Conservation (phyloP, 139 green algal species). For the Penium margaritaceum region DNA sequence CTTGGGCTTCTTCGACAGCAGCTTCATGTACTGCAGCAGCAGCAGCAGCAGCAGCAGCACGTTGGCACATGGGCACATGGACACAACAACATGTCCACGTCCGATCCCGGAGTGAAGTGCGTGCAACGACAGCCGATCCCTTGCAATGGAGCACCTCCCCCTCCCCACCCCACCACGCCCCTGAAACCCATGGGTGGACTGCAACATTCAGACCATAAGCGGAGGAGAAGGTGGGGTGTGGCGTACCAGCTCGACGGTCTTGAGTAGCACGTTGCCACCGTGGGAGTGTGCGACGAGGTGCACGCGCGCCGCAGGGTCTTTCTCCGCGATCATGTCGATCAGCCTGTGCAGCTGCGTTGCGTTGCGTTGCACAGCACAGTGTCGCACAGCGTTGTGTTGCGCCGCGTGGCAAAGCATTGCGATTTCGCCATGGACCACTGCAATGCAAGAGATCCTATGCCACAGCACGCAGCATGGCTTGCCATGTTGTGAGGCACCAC, state of each 20-base stretch:
- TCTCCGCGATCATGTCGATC: slow-evolving; percentile 14
- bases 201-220: no score
- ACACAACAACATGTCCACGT: not conserved
- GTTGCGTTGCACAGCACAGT: no score
- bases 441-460: no score
- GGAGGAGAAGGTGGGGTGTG: not conserved
- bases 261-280: slow-evolving; percentile 31
- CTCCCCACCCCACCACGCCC: no score
- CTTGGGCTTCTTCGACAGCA: not conserved
- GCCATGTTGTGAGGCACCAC: no score
- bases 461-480: no score
- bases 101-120: not conserved
- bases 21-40: not conserved
- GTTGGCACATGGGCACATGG: not conserved
- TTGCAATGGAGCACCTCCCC: no score
- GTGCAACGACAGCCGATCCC: no score
- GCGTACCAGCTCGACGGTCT: not conserved
- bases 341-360: slow-evolving; percentile 9
- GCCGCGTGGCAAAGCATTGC: no score
- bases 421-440: no score
- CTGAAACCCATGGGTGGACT: no score
- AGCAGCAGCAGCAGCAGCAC: not conserved
- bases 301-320: slow-evolving; percentile 24
- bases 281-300: slow-evolving; percentile 33
- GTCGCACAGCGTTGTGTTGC: no score